Percentiles rank a stretch among this genome's conserved stretches.
Evolutionary conservation across 2,329 filamentous ascomycete species (phyloP).

Genomic region (Ophiostoma montium): DNA sequence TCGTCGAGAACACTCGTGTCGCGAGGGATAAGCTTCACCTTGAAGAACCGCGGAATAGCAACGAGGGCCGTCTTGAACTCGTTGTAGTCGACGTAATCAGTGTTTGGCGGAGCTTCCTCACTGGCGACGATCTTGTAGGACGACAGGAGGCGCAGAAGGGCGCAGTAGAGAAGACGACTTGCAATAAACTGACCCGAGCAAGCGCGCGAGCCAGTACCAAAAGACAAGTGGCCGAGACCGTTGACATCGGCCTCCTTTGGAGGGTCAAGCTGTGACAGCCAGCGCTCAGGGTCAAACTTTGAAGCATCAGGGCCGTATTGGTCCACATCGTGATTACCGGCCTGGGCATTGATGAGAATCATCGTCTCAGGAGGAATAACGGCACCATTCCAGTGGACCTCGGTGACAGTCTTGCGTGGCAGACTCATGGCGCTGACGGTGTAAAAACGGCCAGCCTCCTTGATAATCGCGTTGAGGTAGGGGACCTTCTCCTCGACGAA

Average conservation of each 20-base stretch:
- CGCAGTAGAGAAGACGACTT: constrained; percentile 48
- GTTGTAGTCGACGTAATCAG: constrained; percentile 14
- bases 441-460: constrained; percentile 67
- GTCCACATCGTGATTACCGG: constrained; percentile 54
- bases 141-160: constrained; percentile 36
- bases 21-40: constrained; percentile 11
- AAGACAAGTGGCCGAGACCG: constrained; percentile 47
- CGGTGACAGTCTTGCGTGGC: constrained; percentile 56
- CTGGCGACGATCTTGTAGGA: constrained; percentile 36
- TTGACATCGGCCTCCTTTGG: constrained; percentile 6
- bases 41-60: constrained; percentile 11
- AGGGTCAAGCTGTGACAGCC: constrained; percentile 27
- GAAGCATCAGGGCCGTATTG: constrained; percentile 49
- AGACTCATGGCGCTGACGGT: constrained; percentile 69
- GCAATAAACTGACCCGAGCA: constrained; percentile 49
- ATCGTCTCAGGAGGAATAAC: constrained; percentile 61
- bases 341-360: constrained; percentile 69
- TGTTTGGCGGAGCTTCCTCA: constrained; percentile 44
- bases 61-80: constrained; percentile 11
- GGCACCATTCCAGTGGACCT: constrained; percentile 53
- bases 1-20: constrained; percentile 3
- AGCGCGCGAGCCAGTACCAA: constrained; percentile 49
- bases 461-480: constrained; percentile 64
- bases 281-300: constrained; percentile 57
- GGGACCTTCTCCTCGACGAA: constrained; percentile 60